These are phyloP conservation scores for Glarea lozoyensis DNA, from an alignment of 495 filamentous ascomycete species.

Conservation along the genomic window DNA sequence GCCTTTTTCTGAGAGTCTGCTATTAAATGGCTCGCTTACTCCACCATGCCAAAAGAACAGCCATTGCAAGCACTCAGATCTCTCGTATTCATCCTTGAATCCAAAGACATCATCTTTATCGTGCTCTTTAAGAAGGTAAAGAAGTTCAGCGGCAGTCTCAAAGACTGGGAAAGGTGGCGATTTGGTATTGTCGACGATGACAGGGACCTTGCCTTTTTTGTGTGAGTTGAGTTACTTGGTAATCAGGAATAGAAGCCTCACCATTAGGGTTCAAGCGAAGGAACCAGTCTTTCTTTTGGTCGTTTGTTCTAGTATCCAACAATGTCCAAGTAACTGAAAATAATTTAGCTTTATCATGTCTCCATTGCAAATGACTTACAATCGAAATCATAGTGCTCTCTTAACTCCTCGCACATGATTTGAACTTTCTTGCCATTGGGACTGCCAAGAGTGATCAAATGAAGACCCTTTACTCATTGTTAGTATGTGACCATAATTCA, in stretches of 20 bases:
- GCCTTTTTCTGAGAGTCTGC: background rate
- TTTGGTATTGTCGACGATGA: constrained; percentile 39
- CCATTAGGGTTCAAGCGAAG: constrained; percentile 40
- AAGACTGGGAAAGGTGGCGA: constrained; percentile 43
- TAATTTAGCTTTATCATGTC: background rate
- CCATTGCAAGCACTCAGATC: constrained; percentile 34
- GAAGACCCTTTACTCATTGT: constrained; percentile 24
- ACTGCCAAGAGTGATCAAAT: constrained; percentile 30
- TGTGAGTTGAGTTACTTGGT: constrained; percentile 7
- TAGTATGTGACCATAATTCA: background rate
- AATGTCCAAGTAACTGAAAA: constrained; percentile 3
- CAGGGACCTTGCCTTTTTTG: constrained; percentile 34
- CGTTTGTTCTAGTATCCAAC: constrained; percentile 40
- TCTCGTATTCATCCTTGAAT: constrained; percentile 36
- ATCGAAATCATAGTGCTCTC: constrained; percentile 38
- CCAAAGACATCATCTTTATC: constrained; percentile 38
- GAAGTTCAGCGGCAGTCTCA: constrained; percentile 42
- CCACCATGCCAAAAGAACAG: constrained; percentile 42
- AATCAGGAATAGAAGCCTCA: constrained; percentile 4
- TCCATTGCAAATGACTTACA: constrained; percentile 26
- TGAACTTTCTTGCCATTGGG: constrained; percentile 23
- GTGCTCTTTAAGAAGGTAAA: constrained; percentile 38
- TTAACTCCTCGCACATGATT: constrained; percentile 25
- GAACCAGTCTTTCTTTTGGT: constrained; percentile 54
- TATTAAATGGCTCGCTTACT: background rate